A percentile compares a stretch with the other conserved stretches of the same genome.
Evolutionary conservation across 1,284 basidiomycete species (phyloP).

Genomic region (Malassezia cuniculi): DNA sequence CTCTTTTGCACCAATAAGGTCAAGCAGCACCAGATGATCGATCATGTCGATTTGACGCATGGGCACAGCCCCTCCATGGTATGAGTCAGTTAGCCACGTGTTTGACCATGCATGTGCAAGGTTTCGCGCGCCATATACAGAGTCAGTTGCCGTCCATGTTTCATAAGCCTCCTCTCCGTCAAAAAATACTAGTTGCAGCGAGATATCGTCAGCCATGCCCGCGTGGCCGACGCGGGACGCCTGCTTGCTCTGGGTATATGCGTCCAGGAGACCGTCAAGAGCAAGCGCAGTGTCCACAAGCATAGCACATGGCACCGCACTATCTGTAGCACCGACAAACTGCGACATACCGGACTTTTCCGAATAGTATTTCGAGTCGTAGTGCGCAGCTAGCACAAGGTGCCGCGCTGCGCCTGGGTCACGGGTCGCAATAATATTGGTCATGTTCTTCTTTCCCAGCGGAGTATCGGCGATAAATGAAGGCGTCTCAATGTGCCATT

Average conservation of each 20-base stretch:
- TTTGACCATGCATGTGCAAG: conserved; percentile 1
- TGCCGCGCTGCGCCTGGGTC: conserved; percentile 74
- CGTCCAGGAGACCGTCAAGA: conserved; percentile 30
- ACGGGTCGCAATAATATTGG: conserved; percentile 76
- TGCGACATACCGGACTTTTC: conserved; percentile 54
- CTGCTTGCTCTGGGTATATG: conserved; percentile 8
- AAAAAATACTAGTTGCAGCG: conserved; percentile 88
- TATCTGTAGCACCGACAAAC: conserved; percentile 94
- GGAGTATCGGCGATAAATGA: conserved; percentile 54
- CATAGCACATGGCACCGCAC: conserved; percentile 86
- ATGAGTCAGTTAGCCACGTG: conserved; percentile 8
- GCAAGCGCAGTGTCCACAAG: conserved; percentile 36
- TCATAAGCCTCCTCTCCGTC: conserved; percentile 96
- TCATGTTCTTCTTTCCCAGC: conserved; percentile 65
- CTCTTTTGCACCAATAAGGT: conserved; percentile 30
- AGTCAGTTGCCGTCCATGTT: conserved; percentile 77
- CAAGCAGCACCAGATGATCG: conserved; percentile 37
- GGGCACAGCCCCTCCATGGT: conserved; percentile 3
- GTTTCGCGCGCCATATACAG: conserved; percentile 64
- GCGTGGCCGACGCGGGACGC: background rate
- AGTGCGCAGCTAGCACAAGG: conserved; percentile 82
- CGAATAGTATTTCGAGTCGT: conserved; percentile 87
- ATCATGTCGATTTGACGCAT: conserved; percentile 34
- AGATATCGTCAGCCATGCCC: conserved; percentile 55
- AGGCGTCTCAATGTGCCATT: conserved; percentile 33